These are phyloP conservation scores for Pneumocystis sp. DNA, from an alignment of 1,139 yeast genomes.

Conservation along the genomic window DNA sequence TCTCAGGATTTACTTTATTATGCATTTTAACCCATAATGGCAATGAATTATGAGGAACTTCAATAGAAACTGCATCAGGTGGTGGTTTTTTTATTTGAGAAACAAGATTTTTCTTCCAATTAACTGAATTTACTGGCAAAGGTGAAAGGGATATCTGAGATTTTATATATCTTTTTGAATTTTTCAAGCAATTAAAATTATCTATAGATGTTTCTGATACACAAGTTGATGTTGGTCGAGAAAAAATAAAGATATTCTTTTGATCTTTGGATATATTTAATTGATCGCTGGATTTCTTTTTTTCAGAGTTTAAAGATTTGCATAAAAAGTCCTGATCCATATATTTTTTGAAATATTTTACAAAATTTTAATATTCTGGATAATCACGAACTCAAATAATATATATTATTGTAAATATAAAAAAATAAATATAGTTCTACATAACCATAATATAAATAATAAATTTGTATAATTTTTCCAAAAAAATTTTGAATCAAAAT, in stretches of 20 bases:
- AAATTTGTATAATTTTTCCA: background rate
- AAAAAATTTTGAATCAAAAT: too few relatives aligned
- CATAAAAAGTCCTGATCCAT: background rate
- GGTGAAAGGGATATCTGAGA: background rate
- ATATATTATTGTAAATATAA: background rate
- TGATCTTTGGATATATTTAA: background rate
- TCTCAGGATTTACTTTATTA: background rate
- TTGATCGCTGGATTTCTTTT: background rate
- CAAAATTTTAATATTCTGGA: background rate
- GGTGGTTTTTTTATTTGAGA: background rate
- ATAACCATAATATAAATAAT: background rate
- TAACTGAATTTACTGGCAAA: background rate
- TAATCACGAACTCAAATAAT: too few relatives aligned
- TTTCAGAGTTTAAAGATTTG: background rate
- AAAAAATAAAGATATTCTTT: background rate
- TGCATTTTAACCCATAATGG: background rate
- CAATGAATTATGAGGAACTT: background rate
- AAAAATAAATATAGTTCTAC: background rate
- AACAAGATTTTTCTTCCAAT: background rate
- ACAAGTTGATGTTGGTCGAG: background rate
- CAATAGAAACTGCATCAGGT: background rate
- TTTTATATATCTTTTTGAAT: background rate
- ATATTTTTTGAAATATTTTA: background rate
- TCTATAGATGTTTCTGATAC: background rate
- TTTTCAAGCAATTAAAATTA: background rate